phyloP scores from a whole-genome alignment of 495 filamentous ascomycete genomes.

The Usnea hakonensis region DNA sequence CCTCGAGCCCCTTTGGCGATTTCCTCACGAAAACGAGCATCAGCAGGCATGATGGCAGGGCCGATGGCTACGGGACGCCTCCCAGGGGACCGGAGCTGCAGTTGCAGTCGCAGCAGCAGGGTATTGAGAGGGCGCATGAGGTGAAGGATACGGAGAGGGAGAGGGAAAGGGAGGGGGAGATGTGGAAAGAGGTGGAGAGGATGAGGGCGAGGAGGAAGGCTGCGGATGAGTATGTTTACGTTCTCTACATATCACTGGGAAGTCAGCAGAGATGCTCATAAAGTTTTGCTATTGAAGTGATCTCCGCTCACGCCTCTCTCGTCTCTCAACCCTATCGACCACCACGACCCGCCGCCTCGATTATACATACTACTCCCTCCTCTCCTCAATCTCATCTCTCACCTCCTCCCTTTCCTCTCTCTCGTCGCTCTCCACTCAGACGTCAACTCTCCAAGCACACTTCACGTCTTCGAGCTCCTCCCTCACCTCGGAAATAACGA shows the following conservation, averaged over 20 bases:
- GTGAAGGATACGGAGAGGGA: slow-evolving; percentile 26
- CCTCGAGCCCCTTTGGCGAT: slow-evolving; percentile 12
- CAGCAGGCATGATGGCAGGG: slow-evolving; percentile 12
- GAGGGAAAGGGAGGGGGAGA: slow-evolving; percentile 30
- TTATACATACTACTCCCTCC: slow-evolving; percentile 75
- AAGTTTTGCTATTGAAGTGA: slow-evolving; percentile 17
- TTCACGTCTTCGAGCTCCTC: slow-evolving; percentile 56
- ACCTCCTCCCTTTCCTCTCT: slow-evolving; percentile 60
- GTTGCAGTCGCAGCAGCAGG: slow-evolving; percentile 23
- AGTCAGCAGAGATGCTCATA: neutral
- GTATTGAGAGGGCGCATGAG: slow-evolving; percentile 30
- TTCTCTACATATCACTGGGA: slow-evolving; percentile 4
- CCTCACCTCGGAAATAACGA: slow-evolving; percentile 53
- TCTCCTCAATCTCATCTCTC: slow-evolving; percentile 66
- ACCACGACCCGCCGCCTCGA: slow-evolving; percentile 68
- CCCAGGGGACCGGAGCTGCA: slow-evolving; percentile 4
- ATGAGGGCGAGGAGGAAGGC: slow-evolving; percentile 29
- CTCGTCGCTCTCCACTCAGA: slow-evolving; percentile 59
- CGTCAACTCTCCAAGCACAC: slow-evolving; percentile 48
- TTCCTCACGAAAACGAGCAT: neutral
- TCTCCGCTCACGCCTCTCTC: slow-evolving; percentile 27
- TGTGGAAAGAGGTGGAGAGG: slow-evolving; percentile 30
- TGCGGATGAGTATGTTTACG: slow-evolving; percentile 35
- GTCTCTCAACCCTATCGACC: slow-evolving; percentile 34
- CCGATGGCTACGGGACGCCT: slow-evolving; percentile 24